phyloP scores from a whole-genome alignment of 2,329 filamentous ascomycete genomes.

The Phialemoniopsis sp. region DNA sequence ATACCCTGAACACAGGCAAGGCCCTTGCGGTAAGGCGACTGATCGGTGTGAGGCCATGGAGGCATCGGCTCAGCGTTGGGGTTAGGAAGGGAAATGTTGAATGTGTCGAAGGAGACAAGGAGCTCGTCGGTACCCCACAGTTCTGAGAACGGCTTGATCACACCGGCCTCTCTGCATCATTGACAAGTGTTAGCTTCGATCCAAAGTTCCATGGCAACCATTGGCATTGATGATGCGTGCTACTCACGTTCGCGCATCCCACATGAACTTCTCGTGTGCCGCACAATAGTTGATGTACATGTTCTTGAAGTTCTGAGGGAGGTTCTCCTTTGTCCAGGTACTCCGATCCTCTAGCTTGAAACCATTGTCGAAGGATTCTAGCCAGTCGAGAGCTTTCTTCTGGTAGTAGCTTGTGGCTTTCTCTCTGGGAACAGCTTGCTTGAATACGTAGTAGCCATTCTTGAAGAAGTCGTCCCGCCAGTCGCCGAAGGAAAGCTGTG shows the following conservation, averaged over 20 bases:
- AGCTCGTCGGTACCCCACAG: slow-evolving; percentile 13
- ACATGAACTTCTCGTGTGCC: slow-evolving; percentile 32
- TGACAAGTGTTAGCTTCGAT: too few species aligned
- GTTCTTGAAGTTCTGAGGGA: slow-evolving; percentile 27
- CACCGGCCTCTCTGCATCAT: slow-evolving; percentile 9
- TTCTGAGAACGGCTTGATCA: slow-evolving; percentile 11
- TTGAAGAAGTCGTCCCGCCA: slow-evolving; percentile 24
- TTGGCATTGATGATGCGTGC: too few species aligned
- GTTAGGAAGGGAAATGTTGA: slow-evolving; percentile 6
- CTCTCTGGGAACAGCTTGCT: slow-evolving; percentile 35
- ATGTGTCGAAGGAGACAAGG: slow-evolving; percentile 1
- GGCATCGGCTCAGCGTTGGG: not conserved
- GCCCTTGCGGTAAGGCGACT: slow-evolving; percentile 1
- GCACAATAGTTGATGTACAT: slow-evolving; percentile 21
- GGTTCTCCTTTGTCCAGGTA: slow-evolving; percentile 28
- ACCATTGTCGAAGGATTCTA: slow-evolving; percentile 11
- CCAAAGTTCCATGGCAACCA: too few species aligned
- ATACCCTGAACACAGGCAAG: slow-evolving; percentile 8
- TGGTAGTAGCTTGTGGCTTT: slow-evolving; percentile 28
- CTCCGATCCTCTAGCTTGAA: slow-evolving; percentile 18
- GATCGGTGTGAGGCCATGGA: slow-evolving; percentile 7
- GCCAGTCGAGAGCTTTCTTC: slow-evolving; percentile 14
- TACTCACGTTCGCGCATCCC: slow-evolving; percentile 25
- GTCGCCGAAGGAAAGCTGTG: too few species aligned
- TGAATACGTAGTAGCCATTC: slow-evolving; percentile 38